Evolutionary conservation across 2,329 filamentous ascomycete genomes (phyloP).

Genomic region (Neopestalotiopsis sp.): DNA sequence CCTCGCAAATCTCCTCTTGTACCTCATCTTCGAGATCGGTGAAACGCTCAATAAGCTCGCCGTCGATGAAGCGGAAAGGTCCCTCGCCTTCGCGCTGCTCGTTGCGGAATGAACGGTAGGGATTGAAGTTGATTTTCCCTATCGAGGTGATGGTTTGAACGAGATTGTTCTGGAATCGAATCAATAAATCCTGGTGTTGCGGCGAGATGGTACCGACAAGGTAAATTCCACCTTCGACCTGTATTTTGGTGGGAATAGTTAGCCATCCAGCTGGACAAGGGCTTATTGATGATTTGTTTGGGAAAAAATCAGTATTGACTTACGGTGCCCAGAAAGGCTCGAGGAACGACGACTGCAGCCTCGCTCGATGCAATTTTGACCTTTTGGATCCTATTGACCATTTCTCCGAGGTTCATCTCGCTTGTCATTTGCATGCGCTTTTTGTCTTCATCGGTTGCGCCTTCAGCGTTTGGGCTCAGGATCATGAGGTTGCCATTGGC

Average conservation of each 20-base stretch:
- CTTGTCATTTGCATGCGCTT: conserved; percentile 73
- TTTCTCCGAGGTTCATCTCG: conserved; percentile 87
- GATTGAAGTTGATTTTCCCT: conserved; percentile 76
- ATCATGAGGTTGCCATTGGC: conserved; percentile 87
- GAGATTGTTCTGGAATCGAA: conserved; percentile 78
- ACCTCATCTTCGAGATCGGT: conserved; percentile 68
- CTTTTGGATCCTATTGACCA: conserved; percentile 85
- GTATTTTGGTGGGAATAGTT: conserved; percentile 12
- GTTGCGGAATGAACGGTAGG: conserved; percentile 83
- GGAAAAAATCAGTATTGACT: conserved; percentile 37
- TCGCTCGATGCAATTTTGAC: conserved; percentile 70
- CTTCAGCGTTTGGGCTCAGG: conserved; percentile 73
- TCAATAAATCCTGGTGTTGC: conserved; percentile 76
- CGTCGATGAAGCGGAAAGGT: conserved; percentile 88
- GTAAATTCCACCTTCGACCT: conserved; percentile 92
- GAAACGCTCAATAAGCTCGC: conserved; percentile 87
- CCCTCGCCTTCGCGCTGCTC: conserved; percentile 72
- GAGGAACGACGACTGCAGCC: conserved; percentile 74
- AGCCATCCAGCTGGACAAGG: not conserved
- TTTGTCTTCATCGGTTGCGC: conserved; percentile 76
- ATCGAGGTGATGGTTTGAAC: conserved; percentile 69
- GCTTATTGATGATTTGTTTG: not conserved
- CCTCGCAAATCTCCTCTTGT: conserved; percentile 59
- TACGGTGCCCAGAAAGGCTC: conserved; percentile 89
- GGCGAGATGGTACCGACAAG: conserved; percentile 82